phyloP scores from a whole-genome alignment of 75 land plant species.

The Chamaecyparis obtusa region DNA sequence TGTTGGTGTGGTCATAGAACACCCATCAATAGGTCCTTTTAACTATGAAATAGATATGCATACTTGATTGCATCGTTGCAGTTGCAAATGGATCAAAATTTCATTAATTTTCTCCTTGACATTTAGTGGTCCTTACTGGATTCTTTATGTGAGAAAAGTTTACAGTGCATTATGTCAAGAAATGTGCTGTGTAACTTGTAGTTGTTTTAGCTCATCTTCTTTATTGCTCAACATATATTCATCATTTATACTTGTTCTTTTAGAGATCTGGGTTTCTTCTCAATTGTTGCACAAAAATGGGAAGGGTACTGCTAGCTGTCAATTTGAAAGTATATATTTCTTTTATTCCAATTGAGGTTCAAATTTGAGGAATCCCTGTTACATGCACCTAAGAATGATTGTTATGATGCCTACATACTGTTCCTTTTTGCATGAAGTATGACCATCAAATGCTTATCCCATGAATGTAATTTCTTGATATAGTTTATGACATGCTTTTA shows the following conservation, averaged over 20 bases:
- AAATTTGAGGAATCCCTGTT: neutral
- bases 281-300: neutral
- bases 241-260: neutral
- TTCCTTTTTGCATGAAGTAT: neutral
- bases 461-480: neutral
- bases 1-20: no score
- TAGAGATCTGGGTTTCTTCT: neutral
- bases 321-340: neutral
- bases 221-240: neutral
- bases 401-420: neutral
- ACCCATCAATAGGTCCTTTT: no score
- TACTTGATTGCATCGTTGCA: neutral
- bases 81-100: neutral
- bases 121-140: neutral
- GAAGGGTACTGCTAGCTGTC: neutral
- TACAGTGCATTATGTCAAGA: neutral
- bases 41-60: neutral
- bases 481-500: neutral
- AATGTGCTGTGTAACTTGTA: neutral
- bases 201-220: neutral
- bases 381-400: neutral
- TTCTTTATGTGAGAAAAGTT: neutral
- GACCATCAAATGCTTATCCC: neutral
- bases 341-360: neutral
- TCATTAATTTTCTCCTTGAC: neutral